phyloP scores from a whole-genome alignment of 73 alveolate genomes.

The Durusdinium trenchii region DNA sequence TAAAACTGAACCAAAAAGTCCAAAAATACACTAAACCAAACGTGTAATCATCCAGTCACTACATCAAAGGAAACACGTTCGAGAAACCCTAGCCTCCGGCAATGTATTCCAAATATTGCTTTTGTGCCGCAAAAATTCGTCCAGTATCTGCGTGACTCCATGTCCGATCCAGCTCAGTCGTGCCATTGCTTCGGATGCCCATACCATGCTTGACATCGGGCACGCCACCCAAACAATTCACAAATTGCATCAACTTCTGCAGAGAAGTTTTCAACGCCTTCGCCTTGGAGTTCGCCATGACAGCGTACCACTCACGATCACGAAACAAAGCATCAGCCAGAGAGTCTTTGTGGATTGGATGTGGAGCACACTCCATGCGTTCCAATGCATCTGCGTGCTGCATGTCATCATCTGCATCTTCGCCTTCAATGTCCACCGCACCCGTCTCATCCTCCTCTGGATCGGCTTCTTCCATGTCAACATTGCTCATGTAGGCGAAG shows the following conservation, averaged over 20 bases:
- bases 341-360: neutral
- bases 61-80: too few species aligned
- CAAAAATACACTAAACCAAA: too few species aligned
- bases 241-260: neutral
- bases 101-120: too few species aligned
- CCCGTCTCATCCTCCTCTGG: slow-evolving; percentile 4
- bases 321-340: neutral
- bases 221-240: neutral
- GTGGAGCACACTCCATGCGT: neutral
- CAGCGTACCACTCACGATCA: neutral
- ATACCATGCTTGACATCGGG: neutral
- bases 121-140: too few species aligned
- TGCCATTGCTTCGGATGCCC: too few species aligned
- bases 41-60: too few species aligned
- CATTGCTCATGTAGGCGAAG: neutral
- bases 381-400: slow-evolving; percentile 13
- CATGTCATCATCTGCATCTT: neutral
- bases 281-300: neutral
- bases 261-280: neutral
- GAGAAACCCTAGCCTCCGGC: too few species aligned
- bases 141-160: too few species aligned
- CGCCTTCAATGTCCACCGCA: slow-evolving; percentile 25
- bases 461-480: neutral
- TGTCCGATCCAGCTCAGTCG: too few species aligned
- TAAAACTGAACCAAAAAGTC: too few species aligned